Conservation (phyloP, 73 alveolate genomes). For the Uronychia setigera region DNA sequence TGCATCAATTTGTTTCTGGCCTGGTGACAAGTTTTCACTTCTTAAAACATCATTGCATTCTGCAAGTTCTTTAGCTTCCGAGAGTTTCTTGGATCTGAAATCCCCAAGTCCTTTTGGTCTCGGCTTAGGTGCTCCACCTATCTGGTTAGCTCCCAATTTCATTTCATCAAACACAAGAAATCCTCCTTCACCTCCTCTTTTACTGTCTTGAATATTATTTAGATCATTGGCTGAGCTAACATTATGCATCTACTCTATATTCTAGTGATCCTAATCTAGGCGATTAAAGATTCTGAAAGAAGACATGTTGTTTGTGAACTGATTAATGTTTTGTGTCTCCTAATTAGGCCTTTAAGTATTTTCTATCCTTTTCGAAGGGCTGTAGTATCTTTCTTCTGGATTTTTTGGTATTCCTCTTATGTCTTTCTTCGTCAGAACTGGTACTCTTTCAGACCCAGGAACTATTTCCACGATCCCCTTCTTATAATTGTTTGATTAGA, state of each 20-base stretch:
- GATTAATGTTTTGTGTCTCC: not conserved
- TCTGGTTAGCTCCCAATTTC: too few relatives aligned
- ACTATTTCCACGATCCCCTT: not conserved
- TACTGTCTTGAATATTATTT: too few relatives aligned
- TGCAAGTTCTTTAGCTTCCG: not conserved
- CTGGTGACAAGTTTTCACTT: not conserved
- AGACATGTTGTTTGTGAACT: not conserved
- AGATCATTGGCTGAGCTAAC: too few relatives aligned
- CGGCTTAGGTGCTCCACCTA: too few relatives aligned
- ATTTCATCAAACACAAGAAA: not conserved
- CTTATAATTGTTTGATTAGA: not conserved
- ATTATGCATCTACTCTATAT: too few relatives aligned
- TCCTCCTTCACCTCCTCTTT: too few relatives aligned
- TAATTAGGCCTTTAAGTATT: not conserved
- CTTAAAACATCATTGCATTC: not conserved
- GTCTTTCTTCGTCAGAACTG: not conserved
- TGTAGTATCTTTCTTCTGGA: too few relatives aligned
- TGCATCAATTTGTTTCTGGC: not conserved
- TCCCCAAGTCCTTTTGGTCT: slow-evolving; percentile 1
- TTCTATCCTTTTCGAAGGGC: not conserved
- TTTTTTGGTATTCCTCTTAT: not conserved
- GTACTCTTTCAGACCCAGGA: not conserved
- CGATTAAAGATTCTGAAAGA: not conserved
- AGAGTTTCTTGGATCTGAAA: not conserved
- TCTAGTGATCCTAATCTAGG: too few relatives aligned